Conservation (phyloP, 2,329 filamentous ascomycete genomes). For the Fusarium bactridioides region DNA sequence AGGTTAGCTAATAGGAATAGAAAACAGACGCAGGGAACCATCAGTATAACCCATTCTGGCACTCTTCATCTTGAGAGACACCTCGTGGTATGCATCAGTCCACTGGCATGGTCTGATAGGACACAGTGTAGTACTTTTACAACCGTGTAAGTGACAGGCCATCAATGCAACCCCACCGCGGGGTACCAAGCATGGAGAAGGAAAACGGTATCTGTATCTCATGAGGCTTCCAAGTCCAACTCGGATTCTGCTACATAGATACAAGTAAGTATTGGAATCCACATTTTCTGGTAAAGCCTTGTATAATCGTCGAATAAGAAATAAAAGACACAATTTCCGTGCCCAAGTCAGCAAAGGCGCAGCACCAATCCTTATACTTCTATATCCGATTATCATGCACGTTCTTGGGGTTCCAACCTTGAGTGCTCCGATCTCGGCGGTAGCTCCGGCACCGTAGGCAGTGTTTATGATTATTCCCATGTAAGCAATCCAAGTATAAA, state of each 20-base stretch:
- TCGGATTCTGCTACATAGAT: background rate
- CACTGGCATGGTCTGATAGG: background rate
- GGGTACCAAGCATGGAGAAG: background rate
- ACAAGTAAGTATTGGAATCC: background rate
- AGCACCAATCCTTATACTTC: background rate
- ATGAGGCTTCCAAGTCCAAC: background rate
- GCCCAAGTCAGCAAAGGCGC: background rate
- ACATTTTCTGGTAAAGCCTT: background rate
- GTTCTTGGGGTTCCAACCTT: background rate
- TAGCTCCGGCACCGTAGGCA: slow-evolving; percentile 6
- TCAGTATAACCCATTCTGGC: background rate
- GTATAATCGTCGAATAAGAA: background rate
- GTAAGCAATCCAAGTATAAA: slow-evolving; percentile 24
- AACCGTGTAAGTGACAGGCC: background rate
- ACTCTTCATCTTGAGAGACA: background rate
- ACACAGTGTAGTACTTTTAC: background rate
- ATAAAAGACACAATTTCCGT: background rate
- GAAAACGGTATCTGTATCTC: background rate
- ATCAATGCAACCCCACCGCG: background rate
- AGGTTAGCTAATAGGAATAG: background rate
- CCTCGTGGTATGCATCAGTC: background rate
- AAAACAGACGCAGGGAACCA: background rate
- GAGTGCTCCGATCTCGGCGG: slow-evolving; percentile 40
- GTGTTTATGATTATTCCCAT: slow-evolving; percentile 19
- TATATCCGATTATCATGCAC: background rate